These are phyloP conservation scores for Nitzschia sp. DNA, from an alignment of 108 stramenopile species.

Conservation along the genomic window DNA sequence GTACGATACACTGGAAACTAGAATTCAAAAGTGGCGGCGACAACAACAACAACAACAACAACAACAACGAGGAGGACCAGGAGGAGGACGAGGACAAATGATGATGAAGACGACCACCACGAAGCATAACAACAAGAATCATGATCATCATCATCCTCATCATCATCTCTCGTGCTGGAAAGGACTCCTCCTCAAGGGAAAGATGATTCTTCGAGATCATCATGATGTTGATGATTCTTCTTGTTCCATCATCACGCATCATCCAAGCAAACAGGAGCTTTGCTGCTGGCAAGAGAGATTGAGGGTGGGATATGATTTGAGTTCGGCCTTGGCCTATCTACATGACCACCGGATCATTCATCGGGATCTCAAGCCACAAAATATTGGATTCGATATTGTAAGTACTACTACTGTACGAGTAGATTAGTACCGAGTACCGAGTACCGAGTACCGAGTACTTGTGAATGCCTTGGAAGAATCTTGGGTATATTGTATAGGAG, in stretches of 20 bases:
- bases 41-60: constrained; percentile 20
- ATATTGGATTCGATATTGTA: constrained; percentile 30
- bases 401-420: not conserved
- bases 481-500: not conserved
- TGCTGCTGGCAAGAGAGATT: not conserved
- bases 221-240: too few species aligned
- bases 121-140: too few species aligned
- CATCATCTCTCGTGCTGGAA: not conserved
- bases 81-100: constrained; percentile 37
- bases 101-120: too few species aligned
- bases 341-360: constrained; percentile 17
- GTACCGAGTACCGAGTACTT: too few species aligned
- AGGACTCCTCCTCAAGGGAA: not conserved
- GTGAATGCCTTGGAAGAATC: not conserved
- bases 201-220: not conserved
- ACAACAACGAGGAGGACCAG: constrained; percentile 27
- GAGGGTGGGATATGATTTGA: not conserved
- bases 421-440: too few species aligned
- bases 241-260: too few species aligned
- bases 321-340: constrained; percentile 13
- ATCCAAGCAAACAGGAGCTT: too few species aligned
- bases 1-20: constrained; percentile 27
- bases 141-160: too few species aligned
- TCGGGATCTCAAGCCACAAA: constrained; percentile 32
- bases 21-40: constrained; percentile 45